phyloP scores from a whole-genome alignment of 2,329 filamentous ascomycete species.

The Cladophialophora exuberans region DNA sequence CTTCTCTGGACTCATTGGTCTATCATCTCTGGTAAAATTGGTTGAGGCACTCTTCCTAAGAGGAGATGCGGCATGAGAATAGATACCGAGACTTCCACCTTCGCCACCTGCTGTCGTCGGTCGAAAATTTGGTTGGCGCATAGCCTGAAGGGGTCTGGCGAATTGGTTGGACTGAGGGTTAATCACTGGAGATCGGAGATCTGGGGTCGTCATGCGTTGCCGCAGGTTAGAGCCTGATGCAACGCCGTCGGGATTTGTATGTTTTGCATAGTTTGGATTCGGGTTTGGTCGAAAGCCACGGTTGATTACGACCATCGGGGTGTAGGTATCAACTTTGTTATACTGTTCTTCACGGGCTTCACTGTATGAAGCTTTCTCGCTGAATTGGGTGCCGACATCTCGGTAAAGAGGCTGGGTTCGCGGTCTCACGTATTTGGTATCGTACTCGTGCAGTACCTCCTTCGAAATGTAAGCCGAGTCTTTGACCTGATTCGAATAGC shows the following conservation, averaged over 20 bases:
- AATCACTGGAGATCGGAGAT: slow-evolving; percentile 45
- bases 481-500: slow-evolving; percentile 81
- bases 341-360: slow-evolving; percentile 47
- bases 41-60: slow-evolving; percentile 74
- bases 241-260: slow-evolving; percentile 69
- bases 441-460: slow-evolving; percentile 93
- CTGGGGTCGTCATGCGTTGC: slow-evolving; percentile 51
- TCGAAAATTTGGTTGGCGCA: slow-evolving; percentile 59
- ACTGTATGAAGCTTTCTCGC: slow-evolving; percentile 44
- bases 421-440: slow-evolving; percentile 93
- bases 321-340: slow-evolving; percentile 64
- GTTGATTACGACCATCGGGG: slow-evolving; percentile 66
- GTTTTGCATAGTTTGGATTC: slow-evolving; percentile 74
- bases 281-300: slow-evolving; percentile 79
- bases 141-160: slow-evolving; percentile 47
- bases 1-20: slow-evolving; percentile 41
- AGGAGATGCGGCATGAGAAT: slow-evolving; percentile 78
- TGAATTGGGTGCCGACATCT: slow-evolving; percentile 79
- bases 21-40: slow-evolving; percentile 44
- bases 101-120: slow-evolving; percentile 54
- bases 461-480: slow-evolving; percentile 83
- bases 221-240: slow-evolving; percentile 42
- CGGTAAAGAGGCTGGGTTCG: slow-evolving; percentile 78
- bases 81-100: slow-evolving; percentile 80
- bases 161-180: slow-evolving; percentile 53